These are phyloP conservation scores for Phytophthora pisi DNA, from an alignment of 352 stramenopile genomes.

Conservation along the genomic window DNA sequence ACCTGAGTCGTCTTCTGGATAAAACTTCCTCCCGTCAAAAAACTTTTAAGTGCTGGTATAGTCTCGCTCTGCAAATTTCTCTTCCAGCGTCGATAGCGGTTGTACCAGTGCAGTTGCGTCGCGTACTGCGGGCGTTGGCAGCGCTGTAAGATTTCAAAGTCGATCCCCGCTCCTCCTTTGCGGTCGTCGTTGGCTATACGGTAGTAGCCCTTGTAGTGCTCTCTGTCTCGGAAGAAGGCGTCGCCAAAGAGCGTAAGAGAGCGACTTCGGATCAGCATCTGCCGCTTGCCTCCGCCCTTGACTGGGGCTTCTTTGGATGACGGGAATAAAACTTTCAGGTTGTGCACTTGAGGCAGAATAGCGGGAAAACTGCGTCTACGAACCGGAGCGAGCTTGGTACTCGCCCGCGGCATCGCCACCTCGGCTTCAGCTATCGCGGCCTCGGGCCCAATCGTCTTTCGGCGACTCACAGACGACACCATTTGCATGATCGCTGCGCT, in stretches of 20 bases:
- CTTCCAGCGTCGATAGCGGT: constrained; percentile 41
- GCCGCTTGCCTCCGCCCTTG: too few species aligned
- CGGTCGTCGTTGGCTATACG: background rate
- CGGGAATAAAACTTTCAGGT: background rate
- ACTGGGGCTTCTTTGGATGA: background rate
- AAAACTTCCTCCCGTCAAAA: background rate
- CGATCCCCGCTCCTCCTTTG: constrained; percentile 31
- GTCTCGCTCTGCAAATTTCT: background rate
- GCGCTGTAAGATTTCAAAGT: constrained; percentile 63
- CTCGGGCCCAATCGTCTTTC: constrained; percentile 12
- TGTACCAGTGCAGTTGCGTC: constrained; percentile 47
- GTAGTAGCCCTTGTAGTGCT: constrained; percentile 13
- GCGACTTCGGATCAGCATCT: constrained; percentile 35
- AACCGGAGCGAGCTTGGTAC: constrained; percentile 6
- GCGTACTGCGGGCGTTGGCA: constrained; percentile 53
- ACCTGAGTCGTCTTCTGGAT: constrained; percentile 3
- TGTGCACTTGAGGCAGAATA: constrained; percentile 4
- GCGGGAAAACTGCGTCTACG: constrained; percentile 16
- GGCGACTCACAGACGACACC: constrained; percentile 20
- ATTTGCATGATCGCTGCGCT: constrained; percentile 31
- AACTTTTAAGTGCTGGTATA: background rate
- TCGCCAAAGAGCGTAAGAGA: constrained; percentile 54
- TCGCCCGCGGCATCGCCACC: background rate
- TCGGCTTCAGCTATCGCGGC: background rate
- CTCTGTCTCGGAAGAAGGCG: constrained; percentile 37